Evolutionary conservation across 306 rosid species (phyloP), one percentile per base, ranked within the genome.

Genomic region (Senna siamea): DNA sequence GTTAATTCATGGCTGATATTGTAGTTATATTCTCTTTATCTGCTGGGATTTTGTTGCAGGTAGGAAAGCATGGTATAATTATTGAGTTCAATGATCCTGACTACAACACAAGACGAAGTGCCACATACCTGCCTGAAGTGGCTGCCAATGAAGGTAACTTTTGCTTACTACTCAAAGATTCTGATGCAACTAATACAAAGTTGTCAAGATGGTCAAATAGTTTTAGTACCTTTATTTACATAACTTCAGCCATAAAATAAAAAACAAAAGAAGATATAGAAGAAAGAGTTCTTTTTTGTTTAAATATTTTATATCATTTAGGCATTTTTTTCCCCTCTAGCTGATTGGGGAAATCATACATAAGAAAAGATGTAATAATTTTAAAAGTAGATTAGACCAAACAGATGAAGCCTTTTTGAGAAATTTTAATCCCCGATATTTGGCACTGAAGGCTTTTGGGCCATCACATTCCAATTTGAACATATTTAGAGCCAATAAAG

Each of bases 121-220:
- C 98, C 51, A 93, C 97, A 11, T 93, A 93, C 77, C 86, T 93
- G 75, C 98, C 98, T 72, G 98, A 93, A 86, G 90, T 93, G 32
- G 93, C 96, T 70, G 91, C 97, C 56, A 77, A 85, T 82, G 97
- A 91, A 91, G 98, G 98, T 89, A 80, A 80, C 73, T 66, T 22
- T 11, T 46, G 58, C 55, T 75, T 19, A 35, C 55, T 56, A 18
- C 38, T 41, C 47, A 58, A 47, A 63, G 48, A 61, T 61, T 53
- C 2, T 54, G 12, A 13, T 52, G 58, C 41, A 32, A 35, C 38
- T 3, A 34, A 34, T 69, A 54, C 9, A 32, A 69, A 76, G 46
- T 47, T 80, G 54, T 51, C 59, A 2, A 34, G 2, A 44, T 44
- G 51, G 51, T n/a, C 53, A 14, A 5, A 14, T 48, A 14, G 19